Conservation (phyloP, 441 rosid genomes). For the Biscutella laevigata region DNA sequence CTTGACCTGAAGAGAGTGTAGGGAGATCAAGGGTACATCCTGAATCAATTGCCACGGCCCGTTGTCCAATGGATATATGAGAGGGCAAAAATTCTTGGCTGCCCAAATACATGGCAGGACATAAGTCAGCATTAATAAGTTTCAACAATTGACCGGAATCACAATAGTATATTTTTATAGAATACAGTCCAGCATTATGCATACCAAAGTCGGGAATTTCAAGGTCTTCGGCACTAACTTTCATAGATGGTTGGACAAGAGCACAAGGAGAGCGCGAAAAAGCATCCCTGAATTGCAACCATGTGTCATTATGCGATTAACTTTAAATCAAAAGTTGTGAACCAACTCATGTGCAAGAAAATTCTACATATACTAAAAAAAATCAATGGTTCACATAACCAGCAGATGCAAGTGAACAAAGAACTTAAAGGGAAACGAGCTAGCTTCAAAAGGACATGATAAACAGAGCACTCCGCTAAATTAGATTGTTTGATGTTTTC, state of each 20-base stretch:
- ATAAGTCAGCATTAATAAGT: slow-evolving; percentile 15
- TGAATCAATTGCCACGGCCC: slow-evolving; percentile 53
- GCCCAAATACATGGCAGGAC: slow-evolving; percentile 25
- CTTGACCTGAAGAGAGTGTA: slow-evolving; percentile 80
- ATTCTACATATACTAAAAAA: neutral
- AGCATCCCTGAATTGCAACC: slow-evolving; percentile 68
- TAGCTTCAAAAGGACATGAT: neutral
- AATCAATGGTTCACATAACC: slow-evolving; percentile 1
- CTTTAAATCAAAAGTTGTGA: neutral
- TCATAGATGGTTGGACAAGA: slow-evolving; percentile 86
- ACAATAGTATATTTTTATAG: neutral
- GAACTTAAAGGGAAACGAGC: neutral
- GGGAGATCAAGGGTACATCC: slow-evolving; percentile 67
- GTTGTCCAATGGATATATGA: slow-evolving; percentile 74
- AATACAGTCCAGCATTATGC: neutral
- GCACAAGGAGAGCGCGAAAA: slow-evolving; percentile 81
- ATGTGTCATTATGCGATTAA: slow-evolving; percentile 13
- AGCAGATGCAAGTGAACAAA: neutral
- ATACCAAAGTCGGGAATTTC: slow-evolving; percentile 84
- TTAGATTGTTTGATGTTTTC: neutral
- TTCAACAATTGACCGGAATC: neutral
- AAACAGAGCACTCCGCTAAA: neutral
- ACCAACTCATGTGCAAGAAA: neutral
- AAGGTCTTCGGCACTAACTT: slow-evolving; percentile 36
- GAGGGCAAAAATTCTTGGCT: slow-evolving; percentile 79